Conservation (phyloP, 164 flowering plant species). For the Echeveria elegans region DNA sequence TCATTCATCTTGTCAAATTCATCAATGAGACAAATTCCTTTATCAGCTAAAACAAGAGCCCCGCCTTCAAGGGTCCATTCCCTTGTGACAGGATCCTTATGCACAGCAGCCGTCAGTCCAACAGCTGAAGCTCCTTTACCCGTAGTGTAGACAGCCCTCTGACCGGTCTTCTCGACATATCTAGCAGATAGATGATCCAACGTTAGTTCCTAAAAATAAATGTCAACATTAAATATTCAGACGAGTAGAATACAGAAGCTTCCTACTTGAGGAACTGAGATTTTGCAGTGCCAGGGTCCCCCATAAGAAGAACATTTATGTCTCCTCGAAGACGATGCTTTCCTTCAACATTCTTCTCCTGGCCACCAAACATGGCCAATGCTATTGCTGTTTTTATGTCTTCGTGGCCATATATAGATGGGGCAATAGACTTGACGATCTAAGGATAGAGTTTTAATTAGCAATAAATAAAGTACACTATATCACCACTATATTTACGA, state of each 20-base stretch:
- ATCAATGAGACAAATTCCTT: constrained; percentile 94
- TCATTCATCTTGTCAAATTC: constrained; percentile 99
- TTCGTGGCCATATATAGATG: constrained; percentile 96
- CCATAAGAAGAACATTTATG: constrained; percentile 87
- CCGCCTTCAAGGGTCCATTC: constrained; percentile 99
- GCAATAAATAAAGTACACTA: not conserved
- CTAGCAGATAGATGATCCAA: constrained; percentile 20
- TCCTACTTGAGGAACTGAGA: constrained; percentile 95
- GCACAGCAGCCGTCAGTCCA: constrained; percentile 96
- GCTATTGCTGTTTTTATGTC: constrained; percentile 97
- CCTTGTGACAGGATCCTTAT: constrained; percentile 92
- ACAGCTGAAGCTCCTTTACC: constrained; percentile 99
- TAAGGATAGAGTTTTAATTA: constrained; percentile 17
- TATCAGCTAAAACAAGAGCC: constrained; percentile 94
- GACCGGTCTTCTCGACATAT: constrained; percentile 97
- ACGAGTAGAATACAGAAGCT: not conserved
- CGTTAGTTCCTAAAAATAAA: not conserved
- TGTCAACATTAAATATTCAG: not conserved
- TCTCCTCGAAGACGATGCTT: constrained; percentile 92
- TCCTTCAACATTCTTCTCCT: constrained; percentile 92
- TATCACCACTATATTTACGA: not conserved
- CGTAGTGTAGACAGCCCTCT: constrained; percentile 94
- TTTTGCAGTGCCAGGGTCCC: constrained; percentile 98
- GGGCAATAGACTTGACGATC: constrained; percentile 95
- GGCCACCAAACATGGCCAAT: constrained; percentile 99